Conservation (phyloP, 495 filamentous ascomycete species). For the Apiosordaria backusii region DNA sequence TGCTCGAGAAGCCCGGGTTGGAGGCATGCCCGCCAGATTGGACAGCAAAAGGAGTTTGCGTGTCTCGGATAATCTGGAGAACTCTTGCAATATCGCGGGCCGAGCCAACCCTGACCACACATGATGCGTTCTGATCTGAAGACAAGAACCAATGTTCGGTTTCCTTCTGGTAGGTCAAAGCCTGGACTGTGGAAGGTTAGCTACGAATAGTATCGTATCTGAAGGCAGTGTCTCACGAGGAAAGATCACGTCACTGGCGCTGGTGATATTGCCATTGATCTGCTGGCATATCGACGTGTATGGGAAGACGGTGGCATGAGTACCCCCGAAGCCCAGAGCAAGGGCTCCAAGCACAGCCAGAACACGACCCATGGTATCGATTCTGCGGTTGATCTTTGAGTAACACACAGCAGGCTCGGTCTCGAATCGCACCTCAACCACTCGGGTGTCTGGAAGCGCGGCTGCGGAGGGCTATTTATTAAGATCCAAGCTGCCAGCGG, state of each 20-base stretch:
- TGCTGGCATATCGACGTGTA: background rate
- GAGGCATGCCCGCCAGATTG: conserved; percentile 44
- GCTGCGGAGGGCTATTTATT: background rate
- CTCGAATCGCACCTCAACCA: background rate
- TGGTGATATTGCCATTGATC: background rate
- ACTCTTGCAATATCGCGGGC: conserved; percentile 23
- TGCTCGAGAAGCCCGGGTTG: conserved; percentile 30
- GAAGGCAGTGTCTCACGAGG: background rate
- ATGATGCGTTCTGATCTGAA: conserved; percentile 20
- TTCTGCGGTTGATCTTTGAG: background rate
- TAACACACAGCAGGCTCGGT: no score
- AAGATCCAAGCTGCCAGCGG: background rate
- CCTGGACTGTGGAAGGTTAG: conserved; percentile 8
- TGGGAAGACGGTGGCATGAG: background rate
- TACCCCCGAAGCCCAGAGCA: background rate
- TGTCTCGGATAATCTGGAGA: conserved; percentile 19
- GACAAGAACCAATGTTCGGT: conserved; percentile 27
- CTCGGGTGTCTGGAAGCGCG: background rate
- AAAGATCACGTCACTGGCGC: background rate
- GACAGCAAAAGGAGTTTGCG: conserved; percentile 39
- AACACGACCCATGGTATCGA: background rate
- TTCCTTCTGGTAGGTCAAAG: background rate
- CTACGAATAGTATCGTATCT: background rate
- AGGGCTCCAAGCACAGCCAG: background rate
- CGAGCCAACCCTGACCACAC: conserved; percentile 19